A percentile compares a stretch with the other conserved stretches of the same genome.
phyloP scores from a whole-genome alignment of 1,139 yeast genomes.

The Taphrina wiesneri region DNA sequence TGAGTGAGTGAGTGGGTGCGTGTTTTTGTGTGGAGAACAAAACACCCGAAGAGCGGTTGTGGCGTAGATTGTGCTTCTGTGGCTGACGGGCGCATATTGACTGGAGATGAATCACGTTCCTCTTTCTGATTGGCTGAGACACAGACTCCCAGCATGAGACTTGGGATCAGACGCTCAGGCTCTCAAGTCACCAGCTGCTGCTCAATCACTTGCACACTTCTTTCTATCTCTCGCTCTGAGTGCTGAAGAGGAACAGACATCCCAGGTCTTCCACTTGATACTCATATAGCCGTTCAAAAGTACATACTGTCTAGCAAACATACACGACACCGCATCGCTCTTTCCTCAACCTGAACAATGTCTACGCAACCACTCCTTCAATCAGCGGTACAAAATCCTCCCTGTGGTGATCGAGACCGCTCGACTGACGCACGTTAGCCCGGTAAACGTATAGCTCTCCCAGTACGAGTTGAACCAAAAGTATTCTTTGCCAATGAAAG shows the following conservation, averaged over 20 bases:
- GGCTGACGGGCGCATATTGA: background rate
- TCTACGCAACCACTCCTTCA: constrained; percentile 30
- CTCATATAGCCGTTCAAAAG: too few relatives aligned
- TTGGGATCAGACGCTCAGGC: too few relatives aligned
- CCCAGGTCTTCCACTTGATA: too few relatives aligned
- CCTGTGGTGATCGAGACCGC: background rate
- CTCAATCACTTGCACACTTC: too few relatives aligned
- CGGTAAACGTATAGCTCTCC: constrained; percentile 91
- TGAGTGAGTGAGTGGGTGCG: background rate
- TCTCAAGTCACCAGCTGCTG: too few relatives aligned
- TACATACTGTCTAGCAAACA: background rate
- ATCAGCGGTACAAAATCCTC: constrained; percentile 9
- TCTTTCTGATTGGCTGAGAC: background rate
- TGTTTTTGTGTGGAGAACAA: background rate
- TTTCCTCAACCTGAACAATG: background rate
- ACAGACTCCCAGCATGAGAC: too few relatives aligned
- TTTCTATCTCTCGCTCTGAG: too few relatives aligned
- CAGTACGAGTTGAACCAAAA: constrained; percentile 97
- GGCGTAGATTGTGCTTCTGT: background rate
- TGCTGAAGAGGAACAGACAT: too few relatives aligned
- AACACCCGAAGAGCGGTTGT: background rate
- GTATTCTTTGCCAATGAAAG: constrained; percentile 98
- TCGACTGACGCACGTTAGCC: constrained; percentile 43
- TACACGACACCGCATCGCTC: background rate
- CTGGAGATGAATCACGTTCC: background rate